A percentile compares a stretch with the other conserved stretches of the same genome.
phyloP scores from a whole-genome alignment of 2,329 filamentous ascomycete genomes.

The Truncatella angustata region DNA sequence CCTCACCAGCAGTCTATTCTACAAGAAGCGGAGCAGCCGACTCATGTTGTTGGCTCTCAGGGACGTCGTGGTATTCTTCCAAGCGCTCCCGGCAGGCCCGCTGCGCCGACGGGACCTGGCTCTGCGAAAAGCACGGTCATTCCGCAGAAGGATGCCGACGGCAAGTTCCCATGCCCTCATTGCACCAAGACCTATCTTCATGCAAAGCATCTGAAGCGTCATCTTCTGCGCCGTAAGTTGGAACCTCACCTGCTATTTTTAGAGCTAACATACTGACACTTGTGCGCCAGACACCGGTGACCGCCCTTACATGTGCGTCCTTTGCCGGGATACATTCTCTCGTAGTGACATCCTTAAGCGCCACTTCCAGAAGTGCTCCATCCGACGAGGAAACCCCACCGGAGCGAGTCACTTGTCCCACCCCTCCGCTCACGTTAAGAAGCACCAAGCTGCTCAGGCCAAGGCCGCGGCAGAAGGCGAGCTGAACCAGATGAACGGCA shows the following conservation, averaged over 20 bases:
- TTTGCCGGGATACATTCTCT: conserved; percentile 97
- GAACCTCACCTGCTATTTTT: conserved; percentile 1
- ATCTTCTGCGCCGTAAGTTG: conserved; percentile 89
- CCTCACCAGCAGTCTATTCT: conserved; percentile 51
- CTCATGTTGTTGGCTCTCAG: conserved; percentile 93
- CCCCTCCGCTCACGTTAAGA: conserved; percentile 85
- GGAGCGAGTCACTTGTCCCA: conserved; percentile 93
- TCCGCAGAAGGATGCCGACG: conserved; percentile 92
- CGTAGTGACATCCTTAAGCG: conserved; percentile 97
- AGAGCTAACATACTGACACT: conserved; percentile 3
- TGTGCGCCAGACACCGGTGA: conserved; percentile 79
- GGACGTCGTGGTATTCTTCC: conserved; percentile 88
- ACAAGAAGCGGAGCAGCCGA: conserved; percentile 63
- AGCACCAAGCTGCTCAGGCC: conserved; percentile 60
- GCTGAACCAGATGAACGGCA: conserved; percentile 60
- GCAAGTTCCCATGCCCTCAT: conserved; percentile 96
- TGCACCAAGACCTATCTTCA: conserved; percentile 98
- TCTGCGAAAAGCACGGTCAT: conserved; percentile 78
- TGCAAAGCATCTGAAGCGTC: conserved; percentile 95
- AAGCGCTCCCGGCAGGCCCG: conserved; percentile 81
- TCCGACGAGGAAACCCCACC: conserved; percentile 91
- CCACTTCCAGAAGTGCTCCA: conserved; percentile 98
- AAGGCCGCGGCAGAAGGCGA: conserved; percentile 49
- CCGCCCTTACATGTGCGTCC: conserved; percentile 95
- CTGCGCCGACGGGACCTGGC: conserved; percentile 69